phyloP scores from a whole-genome alignment of 139 green algal genomes.

The Picochlorum sp. region DNA sequence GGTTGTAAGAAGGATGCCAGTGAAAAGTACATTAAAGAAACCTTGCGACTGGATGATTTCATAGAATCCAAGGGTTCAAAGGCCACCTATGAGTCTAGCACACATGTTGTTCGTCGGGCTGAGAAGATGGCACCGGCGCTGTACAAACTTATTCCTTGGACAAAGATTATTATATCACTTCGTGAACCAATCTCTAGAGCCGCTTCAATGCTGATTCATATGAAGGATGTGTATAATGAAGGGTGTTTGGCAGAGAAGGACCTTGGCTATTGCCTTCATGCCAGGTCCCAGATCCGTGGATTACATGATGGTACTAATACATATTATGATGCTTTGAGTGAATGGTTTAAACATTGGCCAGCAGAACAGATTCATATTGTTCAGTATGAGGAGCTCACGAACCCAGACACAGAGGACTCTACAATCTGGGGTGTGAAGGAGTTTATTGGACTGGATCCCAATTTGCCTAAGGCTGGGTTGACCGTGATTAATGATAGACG shows the following conservation, averaged over 20 bases:
- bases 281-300: neutral
- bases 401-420: neutral
- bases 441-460: slow-evolving; percentile 10
- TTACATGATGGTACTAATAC: neutral
- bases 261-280: neutral
- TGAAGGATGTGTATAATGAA: slow-evolving; percentile 11
- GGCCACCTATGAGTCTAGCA: slow-evolving; percentile 10
- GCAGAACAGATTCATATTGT: slow-evolving; percentile 7
- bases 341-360: slow-evolving; percentile 3
- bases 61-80: neutral
- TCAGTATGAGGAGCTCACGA: slow-evolving; percentile 12
- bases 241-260: slow-evolving; percentile 3
- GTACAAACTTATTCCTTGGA: slow-evolving; percentile 14
- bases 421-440: neutral
- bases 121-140: slow-evolving; percentile 9
- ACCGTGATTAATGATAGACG: slow-evolving; percentile 3
- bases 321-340: neutral
- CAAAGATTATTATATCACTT: slow-evolving; percentile 20
- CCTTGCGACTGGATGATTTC: neutral
- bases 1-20: neutral
- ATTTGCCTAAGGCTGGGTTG: neutral
- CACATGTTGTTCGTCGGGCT: slow-evolving; percentile 9
- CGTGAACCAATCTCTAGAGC: slow-evolving; percentile 22
- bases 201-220: slow-evolving; percentile 26
- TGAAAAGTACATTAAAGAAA: slow-evolving; percentile 3